Conservation (phyloP, 106 monocot species). For the Acanthochlamys bracteata region DNA sequence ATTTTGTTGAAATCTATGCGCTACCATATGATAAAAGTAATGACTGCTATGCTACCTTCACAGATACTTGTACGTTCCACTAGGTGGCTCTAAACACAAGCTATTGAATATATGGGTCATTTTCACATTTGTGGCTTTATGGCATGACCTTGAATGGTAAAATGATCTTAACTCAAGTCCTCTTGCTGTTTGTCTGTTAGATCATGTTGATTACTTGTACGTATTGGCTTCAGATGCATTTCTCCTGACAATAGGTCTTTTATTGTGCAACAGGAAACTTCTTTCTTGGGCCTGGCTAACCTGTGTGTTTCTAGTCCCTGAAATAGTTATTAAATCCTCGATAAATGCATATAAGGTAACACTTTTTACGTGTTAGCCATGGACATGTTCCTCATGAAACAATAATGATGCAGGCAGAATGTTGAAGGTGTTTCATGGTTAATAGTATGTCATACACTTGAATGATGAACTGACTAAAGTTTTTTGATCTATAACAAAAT, state of each 20-base stretch:
- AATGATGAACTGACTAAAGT: no score
- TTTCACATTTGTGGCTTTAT: slow-evolving; percentile 96
- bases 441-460: no score
- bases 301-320: slow-evolving; percentile 85
- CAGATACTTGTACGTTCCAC: slow-evolving; percentile 97
- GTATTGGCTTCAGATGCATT: no score
- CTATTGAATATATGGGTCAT: slow-evolving; percentile 88
- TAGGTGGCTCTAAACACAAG: slow-evolving; percentile 81
- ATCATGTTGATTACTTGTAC: no score
- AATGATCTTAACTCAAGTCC: background rate
- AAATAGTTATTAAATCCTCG: slow-evolving; percentile 67
- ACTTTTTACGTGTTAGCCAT: background rate
- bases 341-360: slow-evolving; percentile 36
- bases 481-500: no score
- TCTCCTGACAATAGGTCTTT: no score
- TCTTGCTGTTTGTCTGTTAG: background rate
- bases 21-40: background rate
- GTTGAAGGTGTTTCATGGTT: no score
- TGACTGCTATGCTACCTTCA: background rate
- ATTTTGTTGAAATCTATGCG: background rate
- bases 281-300: slow-evolving; percentile 98
- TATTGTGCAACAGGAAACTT: slow-evolving; percentile 63
- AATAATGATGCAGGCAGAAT: background rate
- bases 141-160: slow-evolving; percentile 99
- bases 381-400: background rate